Conservation (phyloP, 2,329 filamentous ascomycete species). For the Lithohypha guttulata region DNA sequence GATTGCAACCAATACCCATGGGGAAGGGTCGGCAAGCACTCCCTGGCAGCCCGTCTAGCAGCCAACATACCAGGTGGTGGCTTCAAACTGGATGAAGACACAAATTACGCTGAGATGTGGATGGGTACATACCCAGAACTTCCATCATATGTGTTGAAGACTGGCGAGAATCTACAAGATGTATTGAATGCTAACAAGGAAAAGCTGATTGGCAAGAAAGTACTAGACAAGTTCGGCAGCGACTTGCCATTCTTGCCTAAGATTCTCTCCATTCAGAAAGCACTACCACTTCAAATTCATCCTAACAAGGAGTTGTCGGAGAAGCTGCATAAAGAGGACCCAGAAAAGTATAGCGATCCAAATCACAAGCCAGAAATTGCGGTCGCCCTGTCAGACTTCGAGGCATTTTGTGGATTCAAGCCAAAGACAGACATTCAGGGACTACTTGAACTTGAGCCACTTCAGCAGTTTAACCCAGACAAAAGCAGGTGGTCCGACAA, state of each 20-base stretch:
- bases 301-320: slow-evolving; percentile 58
- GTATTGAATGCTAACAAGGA: slow-evolving; percentile 53
- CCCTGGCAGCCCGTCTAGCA: slow-evolving; percentile 55
- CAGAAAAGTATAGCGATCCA: slow-evolving; percentile 55
- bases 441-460: slow-evolving; percentile 45
- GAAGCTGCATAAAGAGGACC: slow-evolving; percentile 53
- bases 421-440: slow-evolving; percentile 49
- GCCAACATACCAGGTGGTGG: slow-evolving; percentile 52
- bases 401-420: slow-evolving; percentile 68
- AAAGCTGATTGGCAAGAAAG: slow-evolving; percentile 51
- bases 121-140: slow-evolving; percentile 65
- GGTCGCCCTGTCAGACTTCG: slow-evolving; percentile 58
- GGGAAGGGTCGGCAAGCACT: slow-evolving; percentile 58
- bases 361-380: slow-evolving; percentile 78
- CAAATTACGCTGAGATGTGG: slow-evolving; percentile 61
- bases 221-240: slow-evolving; percentile 50
- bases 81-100: slow-evolving; percentile 54
- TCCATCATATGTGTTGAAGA: slow-evolving; percentile 53
- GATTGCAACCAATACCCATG: slow-evolving; percentile 50
- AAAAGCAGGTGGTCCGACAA: slow-evolving; percentile 44
- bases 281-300: slow-evolving; percentile 63
- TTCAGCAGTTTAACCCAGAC: slow-evolving; percentile 44
- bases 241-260: slow-evolving; percentile 66
- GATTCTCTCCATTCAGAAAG: slow-evolving; percentile 64
- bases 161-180: slow-evolving; percentile 53